Evolutionary conservation across 371 early-diverging fungal genomes (phyloP).

Genomic region (Circinella minor): DNA sequence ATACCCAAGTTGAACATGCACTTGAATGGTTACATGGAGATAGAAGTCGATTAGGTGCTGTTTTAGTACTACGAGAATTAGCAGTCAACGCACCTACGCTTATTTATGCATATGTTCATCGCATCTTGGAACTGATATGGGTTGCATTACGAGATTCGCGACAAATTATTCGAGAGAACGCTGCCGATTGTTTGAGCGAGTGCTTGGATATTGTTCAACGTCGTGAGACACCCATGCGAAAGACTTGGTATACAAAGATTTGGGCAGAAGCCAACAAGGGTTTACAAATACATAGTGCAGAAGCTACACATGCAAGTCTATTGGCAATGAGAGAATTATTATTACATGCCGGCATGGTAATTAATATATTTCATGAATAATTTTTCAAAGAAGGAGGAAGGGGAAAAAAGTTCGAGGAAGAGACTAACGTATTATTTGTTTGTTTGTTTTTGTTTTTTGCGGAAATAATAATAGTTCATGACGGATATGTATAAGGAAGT

Average conservation of each 20-base stretch:
- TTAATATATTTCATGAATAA: no score
- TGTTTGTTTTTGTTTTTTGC: not conserved
- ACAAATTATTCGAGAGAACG: slow-evolving; percentile 83
- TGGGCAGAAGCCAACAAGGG: slow-evolving; percentile 87
- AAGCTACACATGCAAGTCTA: slow-evolving; percentile 90
- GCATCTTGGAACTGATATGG: slow-evolving; percentile 91
- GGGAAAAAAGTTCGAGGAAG: not conserved
- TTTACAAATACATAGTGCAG: slow-evolving; percentile 71
- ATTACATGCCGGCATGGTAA: slow-evolving; percentile 82
- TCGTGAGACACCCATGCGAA: slow-evolving; percentile 75
- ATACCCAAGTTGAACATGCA: slow-evolving; percentile 87
- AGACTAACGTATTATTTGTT: no score
- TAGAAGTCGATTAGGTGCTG: slow-evolving; percentile 84
- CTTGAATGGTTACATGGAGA: slow-evolving; percentile 93
- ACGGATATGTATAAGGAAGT: slow-evolving; percentile 78
- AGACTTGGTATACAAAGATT: slow-evolving; percentile 80
- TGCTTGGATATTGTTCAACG: slow-evolving; percentile 84
- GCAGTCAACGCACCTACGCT: slow-evolving; percentile 85
- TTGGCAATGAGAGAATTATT: slow-evolving; percentile 85
- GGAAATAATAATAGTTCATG: slow-evolving; percentile 70
- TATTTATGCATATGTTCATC: slow-evolving; percentile 83
- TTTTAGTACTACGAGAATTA: slow-evolving; percentile 84
- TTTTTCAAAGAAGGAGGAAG: not conserved
- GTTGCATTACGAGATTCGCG: slow-evolving; percentile 85
- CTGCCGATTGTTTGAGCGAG: slow-evolving; percentile 85